A percentile compares a stretch with the other conserved stretches of the same genome.
phyloP scores from a whole-genome alignment of 345 rosid species.

The Nephelium lappaceum region DNA sequence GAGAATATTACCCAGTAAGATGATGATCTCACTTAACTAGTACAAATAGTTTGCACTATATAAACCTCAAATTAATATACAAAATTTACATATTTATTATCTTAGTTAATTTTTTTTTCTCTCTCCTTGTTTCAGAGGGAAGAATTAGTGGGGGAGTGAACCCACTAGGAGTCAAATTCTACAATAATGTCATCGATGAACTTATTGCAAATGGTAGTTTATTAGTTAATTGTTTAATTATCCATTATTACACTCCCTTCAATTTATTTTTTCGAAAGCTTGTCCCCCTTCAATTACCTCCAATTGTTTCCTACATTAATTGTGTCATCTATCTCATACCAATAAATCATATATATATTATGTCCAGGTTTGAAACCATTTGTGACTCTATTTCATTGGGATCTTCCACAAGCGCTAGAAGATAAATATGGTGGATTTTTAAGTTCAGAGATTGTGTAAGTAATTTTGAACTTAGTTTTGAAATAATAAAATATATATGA shows the following conservation, averaged over 20 bases:
- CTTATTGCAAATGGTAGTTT: neutral
- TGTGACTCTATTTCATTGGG: neutral
- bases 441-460: neutral
- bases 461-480: neutral
- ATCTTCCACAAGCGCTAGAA: constrained; percentile 5
- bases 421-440: neutral
- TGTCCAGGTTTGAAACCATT: neutral
- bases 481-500: too few species aligned
- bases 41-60: neutral
- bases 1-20: neutral
- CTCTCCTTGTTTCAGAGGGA: neutral
- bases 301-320: too few species aligned
- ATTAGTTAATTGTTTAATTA: neutral
- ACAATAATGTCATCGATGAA: constrained; percentile 3
- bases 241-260: neutral
- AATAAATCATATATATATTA: too few species aligned
- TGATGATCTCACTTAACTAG: neutral
- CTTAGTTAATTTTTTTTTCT: neutral
- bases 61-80: neutral
- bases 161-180: neutral
- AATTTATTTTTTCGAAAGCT: too few species aligned
- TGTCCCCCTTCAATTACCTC: too few species aligned
- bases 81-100: neutral
- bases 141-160: neutral
- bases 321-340: neutral